Conservation (phyloP, 805 yeast species). For the Yueomyces sp. region DNA sequence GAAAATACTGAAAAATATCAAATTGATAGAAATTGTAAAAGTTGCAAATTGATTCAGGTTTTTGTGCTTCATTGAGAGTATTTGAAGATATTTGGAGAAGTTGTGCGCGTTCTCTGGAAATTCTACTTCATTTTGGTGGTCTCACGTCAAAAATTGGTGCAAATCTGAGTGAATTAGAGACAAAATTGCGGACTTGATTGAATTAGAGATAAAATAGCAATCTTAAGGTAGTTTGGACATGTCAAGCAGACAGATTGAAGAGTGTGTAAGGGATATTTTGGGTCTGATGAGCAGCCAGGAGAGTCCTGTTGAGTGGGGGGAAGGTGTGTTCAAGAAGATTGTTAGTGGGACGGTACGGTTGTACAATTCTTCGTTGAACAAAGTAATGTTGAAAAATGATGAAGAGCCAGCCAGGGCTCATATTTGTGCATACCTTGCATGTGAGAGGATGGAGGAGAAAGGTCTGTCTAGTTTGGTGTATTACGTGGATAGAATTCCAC, state of each 20-base stretch:
- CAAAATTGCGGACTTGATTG: neutral
- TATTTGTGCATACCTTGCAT: constrained; percentile 51
- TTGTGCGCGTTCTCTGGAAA: too few relatives aligned
- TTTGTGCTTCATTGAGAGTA: too few relatives aligned
- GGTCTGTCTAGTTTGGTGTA: constrained; percentile 33
- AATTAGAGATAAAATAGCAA: neutral
- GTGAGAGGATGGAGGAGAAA: constrained; percentile 32
- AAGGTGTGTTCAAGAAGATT: constrained; percentile 17
- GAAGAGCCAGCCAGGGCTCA: constrained; percentile 58
- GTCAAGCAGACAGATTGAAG: constrained; percentile 19
- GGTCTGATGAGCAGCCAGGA: constrained; percentile 8
- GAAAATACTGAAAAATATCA: too few relatives aligned
- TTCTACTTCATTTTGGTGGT: too few relatives aligned
- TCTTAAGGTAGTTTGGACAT: constrained; percentile 2
- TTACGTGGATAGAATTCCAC: constrained; percentile 38
- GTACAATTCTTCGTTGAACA: constrained; percentile 39
- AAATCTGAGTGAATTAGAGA: too few relatives aligned
- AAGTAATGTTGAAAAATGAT: constrained; percentile 35
- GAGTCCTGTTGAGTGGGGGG: constrained; percentile 13
- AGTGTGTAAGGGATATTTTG: constrained; percentile 17
- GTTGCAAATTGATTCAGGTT: too few relatives aligned
- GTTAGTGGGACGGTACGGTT: constrained; percentile 22
- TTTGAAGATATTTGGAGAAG: too few relatives aligned
- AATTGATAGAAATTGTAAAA: too few relatives aligned
- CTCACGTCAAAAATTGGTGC: too few relatives aligned